Conservation (phyloP, 306 rosid species). For the Begonia peltatifolia region DNA sequence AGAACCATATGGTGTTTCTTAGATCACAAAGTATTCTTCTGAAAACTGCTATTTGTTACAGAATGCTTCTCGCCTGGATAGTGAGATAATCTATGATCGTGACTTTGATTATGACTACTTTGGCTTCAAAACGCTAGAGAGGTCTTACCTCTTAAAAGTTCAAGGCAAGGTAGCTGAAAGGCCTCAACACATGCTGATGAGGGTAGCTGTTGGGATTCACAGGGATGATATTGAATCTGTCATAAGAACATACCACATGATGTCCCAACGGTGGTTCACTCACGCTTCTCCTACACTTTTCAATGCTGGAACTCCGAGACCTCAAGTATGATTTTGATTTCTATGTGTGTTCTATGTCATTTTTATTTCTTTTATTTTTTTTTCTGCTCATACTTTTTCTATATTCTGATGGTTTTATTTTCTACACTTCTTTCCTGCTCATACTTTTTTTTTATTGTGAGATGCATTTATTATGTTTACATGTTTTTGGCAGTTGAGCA, state of each 20-base stretch:
- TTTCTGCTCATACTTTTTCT: too few relatives aligned
- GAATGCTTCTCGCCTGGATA: slow-evolving; percentile 87
- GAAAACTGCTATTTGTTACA: slow-evolving; percentile 6
- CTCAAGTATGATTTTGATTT: slow-evolving; percentile 40
- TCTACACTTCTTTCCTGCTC: too few relatives aligned
- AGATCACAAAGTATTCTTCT: too few relatives aligned
- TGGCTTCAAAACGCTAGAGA: slow-evolving; percentile 95
- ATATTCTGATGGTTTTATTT: too few relatives aligned
- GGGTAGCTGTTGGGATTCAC: slow-evolving; percentile 97
- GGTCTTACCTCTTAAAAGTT: slow-evolving; percentile 83
- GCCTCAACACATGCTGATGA: slow-evolving; percentile 96
- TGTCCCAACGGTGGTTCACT: slow-evolving; percentile 98
- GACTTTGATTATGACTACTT: slow-evolving; percentile 91
- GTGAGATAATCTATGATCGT: slow-evolving; percentile 93
- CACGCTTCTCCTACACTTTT: slow-evolving; percentile 97
- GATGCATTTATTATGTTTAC: too few relatives aligned
- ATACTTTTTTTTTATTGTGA: too few relatives aligned
- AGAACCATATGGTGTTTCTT: too few relatives aligned
- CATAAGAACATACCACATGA: slow-evolving; percentile 69
- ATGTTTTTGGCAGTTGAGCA: slow-evolving; percentile 57
- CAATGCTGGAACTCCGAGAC: slow-evolving; percentile 92
- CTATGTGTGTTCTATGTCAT: not conserved
- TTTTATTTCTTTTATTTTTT: not conserved
- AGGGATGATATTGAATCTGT: slow-evolving; percentile 78
- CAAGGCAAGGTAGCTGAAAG: slow-evolving; percentile 79